Evolutionary conservation across 176 grass and related monocot species (phyloP).

Genomic region (Carex kokanica): DNA sequence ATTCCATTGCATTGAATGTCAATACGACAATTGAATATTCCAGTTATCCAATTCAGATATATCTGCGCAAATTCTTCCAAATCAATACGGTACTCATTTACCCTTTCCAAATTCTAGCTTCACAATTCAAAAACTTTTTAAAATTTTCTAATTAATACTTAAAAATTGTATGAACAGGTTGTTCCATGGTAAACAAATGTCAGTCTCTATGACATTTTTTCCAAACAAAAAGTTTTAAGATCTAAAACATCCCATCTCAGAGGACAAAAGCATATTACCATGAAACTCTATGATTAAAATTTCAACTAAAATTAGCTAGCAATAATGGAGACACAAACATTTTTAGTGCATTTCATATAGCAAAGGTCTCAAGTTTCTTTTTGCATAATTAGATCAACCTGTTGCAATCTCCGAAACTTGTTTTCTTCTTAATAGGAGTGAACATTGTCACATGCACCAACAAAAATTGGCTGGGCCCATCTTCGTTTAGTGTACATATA

Average conservation of each 20-base stretch:
- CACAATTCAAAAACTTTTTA: background rate
- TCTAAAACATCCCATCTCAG: background rate
- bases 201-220: background rate
- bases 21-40: background rate
- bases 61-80: background rate
- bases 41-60: background rate
- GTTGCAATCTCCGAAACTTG: slow-evolving; percentile 5
- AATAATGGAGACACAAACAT: slow-evolving; percentile 3
- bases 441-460: slow-evolving; percentile 26
- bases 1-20: slow-evolving; percentile 14
- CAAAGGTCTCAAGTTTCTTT: no score
- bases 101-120: background rate
- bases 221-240: background rate
- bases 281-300: slow-evolving; percentile 5
- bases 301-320: slow-evolving; percentile 14
- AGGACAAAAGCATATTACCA: background rate
- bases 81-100: background rate
- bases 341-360: slow-evolving; percentile 9
- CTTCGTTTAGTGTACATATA: slow-evolving; percentile 15
- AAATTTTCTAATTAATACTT: background rate
- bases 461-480: background rate
- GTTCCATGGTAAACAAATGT: no score
- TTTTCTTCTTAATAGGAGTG: slow-evolving; percentile 10
- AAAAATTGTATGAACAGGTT: background rate
- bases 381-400: slow-evolving; percentile 10